Evolutionary conservation across 225 moss, liverwort and hornwort genomes (phyloP).

Genomic region (Straminergon stramineum): DNA sequence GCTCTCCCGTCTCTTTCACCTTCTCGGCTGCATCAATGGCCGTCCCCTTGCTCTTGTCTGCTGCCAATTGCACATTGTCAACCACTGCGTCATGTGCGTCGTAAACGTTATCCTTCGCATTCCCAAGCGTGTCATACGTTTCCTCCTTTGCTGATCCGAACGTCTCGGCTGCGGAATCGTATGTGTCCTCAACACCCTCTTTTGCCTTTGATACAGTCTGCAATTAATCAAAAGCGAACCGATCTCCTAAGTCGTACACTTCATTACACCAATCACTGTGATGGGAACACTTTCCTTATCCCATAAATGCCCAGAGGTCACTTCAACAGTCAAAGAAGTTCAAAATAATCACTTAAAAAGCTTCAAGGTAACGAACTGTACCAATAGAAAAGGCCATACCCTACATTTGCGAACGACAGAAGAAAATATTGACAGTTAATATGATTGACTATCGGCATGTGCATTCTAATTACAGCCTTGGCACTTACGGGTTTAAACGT

Average conservation of each 20-base stretch:
- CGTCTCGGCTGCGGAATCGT: constrained; percentile 36
- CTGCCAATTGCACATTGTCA: constrained; percentile 12
- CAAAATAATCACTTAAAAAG: not conserved
- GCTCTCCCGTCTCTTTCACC: constrained; percentile 20
- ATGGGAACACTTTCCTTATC: not conserved
- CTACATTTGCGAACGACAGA: not conserved
- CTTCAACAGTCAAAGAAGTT: not conserved
- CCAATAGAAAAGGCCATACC: not conserved
- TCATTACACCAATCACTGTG: no score
- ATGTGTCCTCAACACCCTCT: constrained; percentile 22
- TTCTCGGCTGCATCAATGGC: constrained; percentile 38
- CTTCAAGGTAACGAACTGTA: not conserved
- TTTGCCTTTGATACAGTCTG: constrained; percentile 25
- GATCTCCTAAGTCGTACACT: not conserved
- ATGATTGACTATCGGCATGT: not conserved
- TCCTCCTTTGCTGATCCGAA: constrained; percentile 23
- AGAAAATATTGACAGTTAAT: not conserved
- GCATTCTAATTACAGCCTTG: not conserved
- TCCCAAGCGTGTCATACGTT: not conserved
- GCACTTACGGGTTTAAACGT: not conserved
- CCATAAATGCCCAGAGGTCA: not conserved
- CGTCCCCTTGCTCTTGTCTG: constrained; percentile 43
- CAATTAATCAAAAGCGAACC: not conserved
- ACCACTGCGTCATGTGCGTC: constrained; percentile 16
- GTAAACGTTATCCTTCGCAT: constrained; percentile 1